phyloP scores from a whole-genome alignment of 2,329 filamentous ascomycete species.

The Gremmenia infestans region DNA sequence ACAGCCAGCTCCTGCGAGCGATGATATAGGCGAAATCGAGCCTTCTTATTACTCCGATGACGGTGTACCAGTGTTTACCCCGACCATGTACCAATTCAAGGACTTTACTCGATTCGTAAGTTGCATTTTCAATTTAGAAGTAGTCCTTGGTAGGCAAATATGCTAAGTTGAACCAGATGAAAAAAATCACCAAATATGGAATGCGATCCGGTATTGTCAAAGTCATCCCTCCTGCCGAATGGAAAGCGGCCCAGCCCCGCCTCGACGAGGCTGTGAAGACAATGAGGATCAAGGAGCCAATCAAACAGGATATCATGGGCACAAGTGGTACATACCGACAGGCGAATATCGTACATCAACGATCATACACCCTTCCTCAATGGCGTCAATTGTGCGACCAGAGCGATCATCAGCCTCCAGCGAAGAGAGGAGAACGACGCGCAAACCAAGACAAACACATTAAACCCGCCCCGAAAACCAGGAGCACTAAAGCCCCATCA shows the following conservation, averaged over 20 bases:
- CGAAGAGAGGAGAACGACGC: conserved; percentile 76
- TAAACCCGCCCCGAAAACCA: conserved; percentile 30
- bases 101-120: conserved; percentile 88
- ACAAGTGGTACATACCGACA: conserved; percentile 94
- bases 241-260: conserved; percentile 74
- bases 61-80: conserved; percentile 90
- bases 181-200: conserved; percentile 83
- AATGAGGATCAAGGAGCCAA: conserved; percentile 91
- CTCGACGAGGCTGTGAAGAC: conserved; percentile 85
- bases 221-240: conserved; percentile 88
- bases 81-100: conserved; percentile 90
- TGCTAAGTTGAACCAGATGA: conserved; percentile 47
- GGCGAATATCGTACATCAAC: conserved; percentile 92
- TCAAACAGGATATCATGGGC: conserved; percentile 97
- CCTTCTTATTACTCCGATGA: conserved; percentile 80
- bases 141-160: not conserved
- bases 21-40: conserved; percentile 70
- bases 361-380: conserved; percentile 93
- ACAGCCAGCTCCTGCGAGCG: conserved; percentile 31
- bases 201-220: conserved; percentile 98
- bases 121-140: conserved; percentile 16
- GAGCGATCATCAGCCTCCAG: conserved; percentile 92
- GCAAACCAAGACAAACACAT: conserved; percentile 38
- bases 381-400: conserved; percentile 93
- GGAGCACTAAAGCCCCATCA: conserved; percentile 12